A percentile compares a stretch with the other conserved stretches of the same genome.
Evolutionary conservation across 306 rosid species (phyloP).

Genomic region (Quercus robur): DNA sequence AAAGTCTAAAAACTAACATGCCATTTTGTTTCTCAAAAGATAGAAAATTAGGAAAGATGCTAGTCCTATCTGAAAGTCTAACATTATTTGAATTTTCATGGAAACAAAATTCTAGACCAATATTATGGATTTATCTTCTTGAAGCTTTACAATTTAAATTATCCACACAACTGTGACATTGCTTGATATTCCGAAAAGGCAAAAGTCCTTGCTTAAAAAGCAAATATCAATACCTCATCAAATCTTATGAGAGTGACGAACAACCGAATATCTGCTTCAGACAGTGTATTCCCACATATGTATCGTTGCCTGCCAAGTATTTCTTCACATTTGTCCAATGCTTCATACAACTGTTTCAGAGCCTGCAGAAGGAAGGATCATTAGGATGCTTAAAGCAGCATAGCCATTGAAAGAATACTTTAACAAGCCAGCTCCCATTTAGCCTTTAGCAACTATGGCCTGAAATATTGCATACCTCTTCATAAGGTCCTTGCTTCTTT

Average conservation of each 20-base stretch:
- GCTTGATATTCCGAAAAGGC: not conserved
- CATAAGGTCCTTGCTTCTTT: slow-evolving; percentile 71
- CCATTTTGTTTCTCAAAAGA: not conserved
- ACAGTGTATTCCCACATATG: slow-evolving; percentile 66
- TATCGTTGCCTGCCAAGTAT: slow-evolving; percentile 80
- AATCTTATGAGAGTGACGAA: slow-evolving; percentile 94
- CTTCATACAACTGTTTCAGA: slow-evolving; percentile 57
- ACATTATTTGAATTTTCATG: not conserved
- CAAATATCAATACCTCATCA: slow-evolving; percentile 68
- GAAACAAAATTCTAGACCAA: not conserved
- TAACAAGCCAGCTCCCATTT: not conserved
- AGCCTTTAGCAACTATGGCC: not conserved
- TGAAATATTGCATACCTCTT: slow-evolving; percentile 42
- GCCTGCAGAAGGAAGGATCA: slow-evolving; percentile 57
- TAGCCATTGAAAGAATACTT: not conserved
- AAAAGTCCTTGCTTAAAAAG: not conserved
- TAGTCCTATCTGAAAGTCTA: not conserved
- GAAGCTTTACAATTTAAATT: not conserved
- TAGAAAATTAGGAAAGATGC: not conserved
- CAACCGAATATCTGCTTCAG: slow-evolving; percentile 90
- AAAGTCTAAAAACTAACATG: not conserved
- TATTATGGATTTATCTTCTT: not conserved
- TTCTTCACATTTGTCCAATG: slow-evolving; percentile 79
- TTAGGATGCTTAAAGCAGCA: slow-evolving; percentile 2
- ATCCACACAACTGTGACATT: slow-evolving; percentile 5